A percentile compares a stretch with the other conserved stretches of the same genome.
phyloP scores from a whole-genome alignment of 768 basidiomycete species.

The Leccinum obscurum region DNA sequence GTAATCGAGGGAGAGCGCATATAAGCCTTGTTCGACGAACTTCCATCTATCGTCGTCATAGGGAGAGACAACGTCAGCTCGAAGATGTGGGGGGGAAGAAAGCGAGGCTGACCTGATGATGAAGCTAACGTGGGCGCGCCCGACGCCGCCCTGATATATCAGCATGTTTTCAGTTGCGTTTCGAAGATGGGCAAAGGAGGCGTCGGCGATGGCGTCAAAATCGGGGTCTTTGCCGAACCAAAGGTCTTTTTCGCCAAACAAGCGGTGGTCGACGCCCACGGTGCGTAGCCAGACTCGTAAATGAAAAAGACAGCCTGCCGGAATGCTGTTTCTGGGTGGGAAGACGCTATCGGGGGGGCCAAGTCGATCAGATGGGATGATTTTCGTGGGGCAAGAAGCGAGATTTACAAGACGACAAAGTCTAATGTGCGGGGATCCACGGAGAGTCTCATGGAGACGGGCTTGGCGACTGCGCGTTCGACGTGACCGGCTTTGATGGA shows the following conservation, averaged over 20 bases:
- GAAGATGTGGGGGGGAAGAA: not conserved
- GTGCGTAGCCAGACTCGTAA: constrained; percentile 66
- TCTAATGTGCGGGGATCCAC: constrained; percentile 56
- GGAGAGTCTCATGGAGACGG: constrained; percentile 44
- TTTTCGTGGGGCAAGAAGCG: not conserved
- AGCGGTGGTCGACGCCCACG: constrained; percentile 56
- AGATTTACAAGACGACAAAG: constrained; percentile 61
- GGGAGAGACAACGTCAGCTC: not conserved
- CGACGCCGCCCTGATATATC: constrained; percentile 56
- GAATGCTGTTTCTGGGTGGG: constrained; percentile 57
- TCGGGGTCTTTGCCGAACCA: constrained; percentile 70
- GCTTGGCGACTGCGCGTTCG: constrained; percentile 52
- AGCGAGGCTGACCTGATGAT: constrained; percentile 44
- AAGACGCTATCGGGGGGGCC: constrained; percentile 42
- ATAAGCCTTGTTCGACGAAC: constrained; percentile 42
- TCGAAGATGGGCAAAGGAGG: constrained; percentile 53
- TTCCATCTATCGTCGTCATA: constrained; percentile 46
- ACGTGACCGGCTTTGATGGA: constrained; percentile 55
- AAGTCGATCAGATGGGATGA: not conserved
- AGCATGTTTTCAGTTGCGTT: constrained; percentile 44
- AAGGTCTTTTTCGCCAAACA: constrained; percentile 64
- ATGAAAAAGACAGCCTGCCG: constrained; percentile 53
- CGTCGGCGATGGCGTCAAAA: constrained; percentile 56
- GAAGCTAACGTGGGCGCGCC: constrained; percentile 57
- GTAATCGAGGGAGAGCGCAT: constrained; percentile 61